These are phyloP conservation scores for Calonectria pseudoreteaudii DNA, from an alignment of 2,329 filamentous ascomycete species.

Conservation along the genomic window DNA sequence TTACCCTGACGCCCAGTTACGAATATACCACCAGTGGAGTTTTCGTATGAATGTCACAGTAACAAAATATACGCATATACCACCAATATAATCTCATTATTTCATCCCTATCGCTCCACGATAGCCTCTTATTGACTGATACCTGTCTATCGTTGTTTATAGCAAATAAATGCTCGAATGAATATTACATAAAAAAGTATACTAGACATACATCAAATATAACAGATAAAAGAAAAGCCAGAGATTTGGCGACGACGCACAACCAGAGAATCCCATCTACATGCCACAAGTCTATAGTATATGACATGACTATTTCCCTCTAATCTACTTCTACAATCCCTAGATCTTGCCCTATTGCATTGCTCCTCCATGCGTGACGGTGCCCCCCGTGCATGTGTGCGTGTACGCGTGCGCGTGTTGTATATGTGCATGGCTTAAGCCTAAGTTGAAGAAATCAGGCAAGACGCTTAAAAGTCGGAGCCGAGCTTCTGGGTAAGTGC, in stretches of 20 bases:
- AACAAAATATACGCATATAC: background rate
- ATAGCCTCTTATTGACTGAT: background rate
- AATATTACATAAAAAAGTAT: constrained; percentile 21
- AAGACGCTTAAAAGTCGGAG: constrained; percentile 41
- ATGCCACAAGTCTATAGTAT: constrained; percentile 25
- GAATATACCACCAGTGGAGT: background rate
- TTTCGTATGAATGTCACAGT: background rate
- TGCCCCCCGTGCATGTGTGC: constrained; percentile 27
- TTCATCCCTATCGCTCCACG: background rate
- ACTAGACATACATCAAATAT: constrained; percentile 12
- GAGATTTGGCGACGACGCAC: constrained; percentile 14
- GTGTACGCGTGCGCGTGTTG: constrained; percentile 17
- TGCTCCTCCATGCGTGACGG: constrained; percentile 26
- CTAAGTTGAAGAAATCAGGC: background rate
- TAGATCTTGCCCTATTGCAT: constrained; percentile 21
- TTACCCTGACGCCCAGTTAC: background rate
- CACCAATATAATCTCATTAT: background rate
- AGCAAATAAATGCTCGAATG: background rate
- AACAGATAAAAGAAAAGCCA: constrained; percentile 17
- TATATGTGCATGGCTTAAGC: constrained; percentile 9
- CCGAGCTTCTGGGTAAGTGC: constrained; percentile 64
- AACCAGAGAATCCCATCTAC: constrained; percentile 18
- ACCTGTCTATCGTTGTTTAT: background rate
- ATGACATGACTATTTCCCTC: constrained; percentile 29
- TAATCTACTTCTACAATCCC: constrained; percentile 22